phyloP scores from a whole-genome alignment of 495 filamentous ascomycete genomes.

The Tirmania nivea region DNA sequence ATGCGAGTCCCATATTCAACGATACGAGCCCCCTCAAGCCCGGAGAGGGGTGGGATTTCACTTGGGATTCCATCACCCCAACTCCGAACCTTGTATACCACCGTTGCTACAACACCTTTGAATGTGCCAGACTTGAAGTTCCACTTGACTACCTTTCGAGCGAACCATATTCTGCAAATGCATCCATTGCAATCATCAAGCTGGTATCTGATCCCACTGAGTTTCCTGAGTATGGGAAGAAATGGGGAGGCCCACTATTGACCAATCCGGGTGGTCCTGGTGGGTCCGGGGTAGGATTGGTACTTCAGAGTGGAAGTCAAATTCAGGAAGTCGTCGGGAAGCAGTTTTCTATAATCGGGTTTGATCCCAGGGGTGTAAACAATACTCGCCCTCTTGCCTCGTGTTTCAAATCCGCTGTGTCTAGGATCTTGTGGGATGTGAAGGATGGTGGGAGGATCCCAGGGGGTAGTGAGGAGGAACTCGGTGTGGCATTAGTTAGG shows the following conservation, averaged over 20 bases:
- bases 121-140: constrained; percentile 27
- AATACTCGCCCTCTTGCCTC: constrained; percentile 27
- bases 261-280: constrained; percentile 36
- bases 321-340: constrained; percentile 28
- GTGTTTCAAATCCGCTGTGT: constrained; percentile 25
- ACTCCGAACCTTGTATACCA: constrained; percentile 17
- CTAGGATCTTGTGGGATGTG: constrained; percentile 1
- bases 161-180: constrained; percentile 17
- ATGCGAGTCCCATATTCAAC: too few relatives aligned
- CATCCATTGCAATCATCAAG: constrained; percentile 26
- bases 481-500: constrained; percentile 6
- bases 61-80: constrained; percentile 10
- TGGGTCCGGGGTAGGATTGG: constrained; percentile 25
- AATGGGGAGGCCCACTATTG: constrained; percentile 26
- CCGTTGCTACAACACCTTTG: constrained; percentile 23
- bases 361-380: constrained; percentile 36
- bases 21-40: background rate
- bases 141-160: constrained; percentile 30
- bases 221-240: constrained; percentile 11
- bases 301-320: constrained; percentile 20
- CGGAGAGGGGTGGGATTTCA: background rate
- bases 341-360: constrained; percentile 31
- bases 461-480: constrained; percentile 1
- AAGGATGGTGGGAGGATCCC: constrained; percentile 4
- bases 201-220: constrained; percentile 23